Evolutionary conservation across 2,329 filamentous ascomycete species (phyloP).

Genomic region (Hirsutella rhossiliensis): DNA sequence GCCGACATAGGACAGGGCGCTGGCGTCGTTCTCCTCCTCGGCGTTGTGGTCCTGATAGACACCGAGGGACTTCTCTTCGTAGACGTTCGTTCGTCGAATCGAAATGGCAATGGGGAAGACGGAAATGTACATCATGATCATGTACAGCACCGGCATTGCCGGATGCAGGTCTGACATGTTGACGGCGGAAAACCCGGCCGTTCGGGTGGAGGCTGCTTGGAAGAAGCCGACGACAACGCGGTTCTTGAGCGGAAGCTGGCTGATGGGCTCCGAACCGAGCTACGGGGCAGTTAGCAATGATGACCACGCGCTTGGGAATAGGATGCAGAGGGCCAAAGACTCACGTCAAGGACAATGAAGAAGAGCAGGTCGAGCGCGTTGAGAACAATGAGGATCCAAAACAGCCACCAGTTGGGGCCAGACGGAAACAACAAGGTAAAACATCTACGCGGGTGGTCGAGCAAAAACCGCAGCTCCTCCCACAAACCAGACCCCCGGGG

Average conservation of each 20-base stretch:
- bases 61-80: constrained; percentile 80
- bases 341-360: constrained; percentile 82
- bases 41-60: constrained; percentile 46
- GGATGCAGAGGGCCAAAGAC: constrained; percentile 19
- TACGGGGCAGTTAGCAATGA: constrained; percentile 22
- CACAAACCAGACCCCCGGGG: constrained; percentile 58
- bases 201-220: constrained; percentile 79
- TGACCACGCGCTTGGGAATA: no score
- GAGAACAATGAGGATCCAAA: constrained; percentile 68
- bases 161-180: constrained; percentile 71
- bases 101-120: constrained; percentile 95
- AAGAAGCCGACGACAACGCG: constrained; percentile 81
- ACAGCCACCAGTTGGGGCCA: constrained; percentile 90
- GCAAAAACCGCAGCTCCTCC: constrained; percentile 81
- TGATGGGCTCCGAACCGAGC: constrained; percentile 62
- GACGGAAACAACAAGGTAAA: constrained; percentile 91
- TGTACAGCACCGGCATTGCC: constrained; percentile 83
- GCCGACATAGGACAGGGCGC: constrained; percentile 71
- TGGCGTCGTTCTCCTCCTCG: constrained; percentile 37
- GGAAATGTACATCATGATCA: constrained; percentile 99
- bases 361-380: constrained; percentile 81
- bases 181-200: constrained; percentile 78
- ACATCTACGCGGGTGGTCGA: constrained; percentile 90
- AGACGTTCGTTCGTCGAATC: constrained; percentile 87
- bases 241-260: constrained; percentile 55